Evolutionary conservation across 2,329 filamentous ascomycete genomes (phyloP), one percentile per base, ranked within the genome.

Genomic region (Fusarium cyanostomum): DNA sequence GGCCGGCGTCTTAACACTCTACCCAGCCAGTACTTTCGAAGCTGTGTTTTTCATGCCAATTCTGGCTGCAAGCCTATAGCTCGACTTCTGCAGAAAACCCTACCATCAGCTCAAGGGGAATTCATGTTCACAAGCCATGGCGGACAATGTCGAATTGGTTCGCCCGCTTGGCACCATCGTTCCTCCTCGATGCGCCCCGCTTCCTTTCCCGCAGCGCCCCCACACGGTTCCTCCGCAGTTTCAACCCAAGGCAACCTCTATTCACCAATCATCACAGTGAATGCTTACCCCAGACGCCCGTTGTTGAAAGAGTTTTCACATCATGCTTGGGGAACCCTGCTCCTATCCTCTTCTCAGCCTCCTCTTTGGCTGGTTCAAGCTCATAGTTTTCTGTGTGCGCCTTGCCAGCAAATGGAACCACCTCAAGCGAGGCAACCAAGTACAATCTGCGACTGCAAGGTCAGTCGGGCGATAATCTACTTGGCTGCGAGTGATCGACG

Each of bases 211-310:
- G 34, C 49, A 16, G 38, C 38, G 15, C 42, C 45, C 43, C 51
- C 62, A 44, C 52, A 49, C 34, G 35, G 62, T 62, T 65, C 61
- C 28, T 41, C 33, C 63, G 12, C 45, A 58, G 18, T 48, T 51
- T 62, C 26, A 48, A 30, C 10, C 52, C 56, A 56, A 66, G 45
- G 57, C 49, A 54, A 37, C 38, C 44, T 26, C 34, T 18, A 30
- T 52, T n/a, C 34, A 52, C 62, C 62, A 65, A 65, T 63, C 62
- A 66, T 39, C 27, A n/a, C 18, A 41, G 21, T 12, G 35, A 45
- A 55, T 55, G 48, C 58, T 63, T 66, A 66, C 53, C 34, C 49
- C 53, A 63, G 45, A 66, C 62, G 62, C 62, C 62, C 62, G 62
- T 63, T 15, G 15, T 15, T 45, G 49, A 55, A 65, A 63, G 52